A percentile compares a stretch with the other conserved stretches of the same genome.
These are phyloP conservation scores for Cadophora malorum DNA, from an alignment of 2,329 filamentous ascomycete genomes.

Conservation along the genomic window DNA sequence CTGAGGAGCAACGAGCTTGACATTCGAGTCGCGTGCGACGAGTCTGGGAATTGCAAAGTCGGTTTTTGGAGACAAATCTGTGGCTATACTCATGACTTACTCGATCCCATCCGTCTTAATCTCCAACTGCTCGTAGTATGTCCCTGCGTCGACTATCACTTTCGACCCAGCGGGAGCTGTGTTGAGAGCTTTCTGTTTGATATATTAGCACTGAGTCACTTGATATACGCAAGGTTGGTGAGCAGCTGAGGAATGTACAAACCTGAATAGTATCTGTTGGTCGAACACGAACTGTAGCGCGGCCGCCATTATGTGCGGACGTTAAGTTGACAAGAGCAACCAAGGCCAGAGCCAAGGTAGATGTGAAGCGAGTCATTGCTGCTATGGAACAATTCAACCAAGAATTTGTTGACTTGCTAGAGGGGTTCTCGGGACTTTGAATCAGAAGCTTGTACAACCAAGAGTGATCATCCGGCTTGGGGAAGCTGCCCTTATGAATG, in stretches of 20 bases:
- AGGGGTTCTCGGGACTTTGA: not conserved
- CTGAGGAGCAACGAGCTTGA: slow-evolving; percentile 38
- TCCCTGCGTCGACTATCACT: slow-evolving; percentile 46
- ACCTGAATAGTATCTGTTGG: not conserved
- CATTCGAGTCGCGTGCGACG: slow-evolving; percentile 41
- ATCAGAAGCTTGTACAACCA: not conserved
- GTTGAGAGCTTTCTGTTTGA: slow-evolving; percentile 34
- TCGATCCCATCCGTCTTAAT: slow-evolving; percentile 47
- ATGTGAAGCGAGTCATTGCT: not conserved
- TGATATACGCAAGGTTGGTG: not conserved
- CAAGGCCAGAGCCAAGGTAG: not conserved
- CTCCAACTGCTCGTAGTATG: slow-evolving; percentile 46
- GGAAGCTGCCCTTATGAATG: not conserved
- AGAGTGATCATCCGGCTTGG: not conserved
- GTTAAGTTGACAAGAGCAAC: not conserved
- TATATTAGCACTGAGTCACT: not conserved
- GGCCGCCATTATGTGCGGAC: not conserved
- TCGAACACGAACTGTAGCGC: slow-evolving; percentile 12
- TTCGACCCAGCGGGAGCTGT: slow-evolving; percentile 42
- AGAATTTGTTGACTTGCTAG: not conserved
- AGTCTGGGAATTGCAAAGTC: slow-evolving; percentile 31
- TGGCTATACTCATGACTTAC: slow-evolving; percentile 8
- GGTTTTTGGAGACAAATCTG: not conserved
- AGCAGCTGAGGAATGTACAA: not conserved
- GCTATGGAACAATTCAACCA: not conserved